Evolutionary conservation across 2,329 filamentous ascomycete species (phyloP).

Genomic region (Thielaviopsis musarum): DNA sequence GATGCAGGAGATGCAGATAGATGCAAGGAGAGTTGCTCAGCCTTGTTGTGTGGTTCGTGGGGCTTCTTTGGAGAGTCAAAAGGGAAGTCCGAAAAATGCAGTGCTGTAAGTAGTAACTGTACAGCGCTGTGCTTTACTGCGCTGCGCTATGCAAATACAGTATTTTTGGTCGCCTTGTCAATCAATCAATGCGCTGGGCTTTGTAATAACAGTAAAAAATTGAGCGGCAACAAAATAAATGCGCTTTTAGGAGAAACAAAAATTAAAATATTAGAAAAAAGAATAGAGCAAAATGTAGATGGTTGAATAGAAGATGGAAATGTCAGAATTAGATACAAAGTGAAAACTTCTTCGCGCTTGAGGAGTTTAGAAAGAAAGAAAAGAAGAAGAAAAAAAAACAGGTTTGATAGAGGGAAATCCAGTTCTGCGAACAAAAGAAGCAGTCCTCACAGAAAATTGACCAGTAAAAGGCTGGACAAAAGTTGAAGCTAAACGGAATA

Average conservation of each 20-base stretch:
- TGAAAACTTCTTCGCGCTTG: no score
- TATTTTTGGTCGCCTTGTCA: background rate
- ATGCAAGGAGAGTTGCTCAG: slow-evolving; percentile 4
- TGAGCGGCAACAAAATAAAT: background rate
- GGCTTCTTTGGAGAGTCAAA: background rate
- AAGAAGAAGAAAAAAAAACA: no score
- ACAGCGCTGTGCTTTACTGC: background rate
- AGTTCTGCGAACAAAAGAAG: no score
- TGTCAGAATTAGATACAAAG: no score
- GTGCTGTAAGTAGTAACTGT: background rate
- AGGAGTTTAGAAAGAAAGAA: no score
- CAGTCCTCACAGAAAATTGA: no score
- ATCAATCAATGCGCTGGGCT: background rate
- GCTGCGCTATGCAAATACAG: background rate
- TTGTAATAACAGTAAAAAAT: background rate
- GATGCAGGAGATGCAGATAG: slow-evolving; percentile 7
- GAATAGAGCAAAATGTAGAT: no score
- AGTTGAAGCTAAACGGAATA: background rate
- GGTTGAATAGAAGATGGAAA: no score
- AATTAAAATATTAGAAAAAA: no score
- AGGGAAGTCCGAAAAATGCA: background rate
- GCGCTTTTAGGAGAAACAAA: background rate
- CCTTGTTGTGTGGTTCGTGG: background rate
- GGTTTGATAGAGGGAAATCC: no score
- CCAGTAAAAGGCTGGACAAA: no score